phyloP scores from a whole-genome alignment of 208 protist genomes.

The Trypanosoma rangeli region DNA sequence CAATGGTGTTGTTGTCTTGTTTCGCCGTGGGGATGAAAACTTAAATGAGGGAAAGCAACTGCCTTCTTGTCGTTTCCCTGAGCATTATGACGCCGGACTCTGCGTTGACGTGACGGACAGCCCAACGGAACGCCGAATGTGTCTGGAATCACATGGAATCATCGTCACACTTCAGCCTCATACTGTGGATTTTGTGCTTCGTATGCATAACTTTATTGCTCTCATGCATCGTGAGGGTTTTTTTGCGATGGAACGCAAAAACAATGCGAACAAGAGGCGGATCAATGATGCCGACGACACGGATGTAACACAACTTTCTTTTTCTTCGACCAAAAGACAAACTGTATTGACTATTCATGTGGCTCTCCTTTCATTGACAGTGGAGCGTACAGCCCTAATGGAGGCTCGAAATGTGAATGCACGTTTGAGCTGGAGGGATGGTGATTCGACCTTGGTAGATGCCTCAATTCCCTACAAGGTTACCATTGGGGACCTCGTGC shows the following conservation, averaged over 20 bases:
- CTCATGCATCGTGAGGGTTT: slow-evolving; percentile 9
- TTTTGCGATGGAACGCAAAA: not conserved
- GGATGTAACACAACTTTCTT: not conserved
- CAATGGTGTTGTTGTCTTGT: slow-evolving; percentile 18
- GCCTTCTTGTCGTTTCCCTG: not conserved
- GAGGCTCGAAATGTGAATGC: slow-evolving; percentile 22
- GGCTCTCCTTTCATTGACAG: slow-evolving; percentile 1
- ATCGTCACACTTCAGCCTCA: slow-evolving; percentile 17
- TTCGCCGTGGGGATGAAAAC: not conserved
- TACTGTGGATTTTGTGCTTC: slow-evolving; percentile 27
- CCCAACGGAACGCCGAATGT: slow-evolving; percentile 8
- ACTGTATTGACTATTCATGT: slow-evolving; percentile 15
- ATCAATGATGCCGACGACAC: not conserved
- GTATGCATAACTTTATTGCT: slow-evolving; percentile 29
- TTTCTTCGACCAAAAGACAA: not conserved
- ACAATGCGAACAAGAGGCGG: not conserved
- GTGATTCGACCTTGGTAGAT: not conserved
- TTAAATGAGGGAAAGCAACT: not conserved
- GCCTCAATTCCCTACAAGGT: slow-evolving; percentile 21
- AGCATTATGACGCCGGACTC: slow-evolving; percentile 1
- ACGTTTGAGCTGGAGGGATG: slow-evolving; percentile 10
- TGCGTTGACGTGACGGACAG: slow-evolving; percentile 13
- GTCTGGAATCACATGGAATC: slow-evolving; percentile 20
- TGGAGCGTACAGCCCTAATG: slow-evolving; percentile 24
- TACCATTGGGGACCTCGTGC: slow-evolving; percentile 15